phyloP scores from a whole-genome alignment of 805 yeast species.

The Hanseniaspora thailandica region DNA sequence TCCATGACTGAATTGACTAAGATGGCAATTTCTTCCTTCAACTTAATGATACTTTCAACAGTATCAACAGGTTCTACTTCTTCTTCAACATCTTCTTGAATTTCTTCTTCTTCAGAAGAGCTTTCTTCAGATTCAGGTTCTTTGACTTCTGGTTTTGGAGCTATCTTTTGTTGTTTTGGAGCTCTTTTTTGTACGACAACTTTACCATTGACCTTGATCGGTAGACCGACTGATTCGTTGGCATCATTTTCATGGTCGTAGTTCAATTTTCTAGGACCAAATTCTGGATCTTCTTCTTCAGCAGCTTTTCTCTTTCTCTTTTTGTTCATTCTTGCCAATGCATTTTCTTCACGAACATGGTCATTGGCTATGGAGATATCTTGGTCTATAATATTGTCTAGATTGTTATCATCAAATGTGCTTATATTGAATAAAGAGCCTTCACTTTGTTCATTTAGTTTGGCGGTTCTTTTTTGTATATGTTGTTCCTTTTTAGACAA shows the following conservation, averaged over 20 bases:
- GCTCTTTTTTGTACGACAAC: conserved; percentile 38
- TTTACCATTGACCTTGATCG: conserved; percentile 66
- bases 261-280: conserved; percentile 61
- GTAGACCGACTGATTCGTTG: conserved; percentile 52
- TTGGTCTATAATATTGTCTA: conserved; percentile 3
- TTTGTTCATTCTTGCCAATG: background rate
- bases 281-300: conserved; percentile 71
- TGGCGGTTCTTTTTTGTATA: conserved; percentile 25
- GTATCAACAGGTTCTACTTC: conserved; percentile 31
- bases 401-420: conserved; percentile 15
- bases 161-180: conserved; percentile 19
- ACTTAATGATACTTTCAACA: conserved; percentile 42
- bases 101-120: conserved; percentile 20
- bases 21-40: conserved; percentile 76
- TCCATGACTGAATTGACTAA: conserved; percentile 67
- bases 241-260: conserved; percentile 32
- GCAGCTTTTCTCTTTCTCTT: conserved; percentile 28
- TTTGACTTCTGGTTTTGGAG: conserved; percentile 14
- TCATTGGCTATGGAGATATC: conserved; percentile 20
- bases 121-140: conserved; percentile 18
- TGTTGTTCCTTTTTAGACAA: conserved; percentile 20
- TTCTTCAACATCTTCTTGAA: conserved; percentile 23
- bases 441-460: conserved; percentile 24
- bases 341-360: conserved; percentile 8
- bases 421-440: conserved; percentile 24